These are phyloP conservation scores for Emericellopsis terricola DNA, from an alignment of 495 filamentous ascomycete genomes.

Conservation along the genomic window DNA sequence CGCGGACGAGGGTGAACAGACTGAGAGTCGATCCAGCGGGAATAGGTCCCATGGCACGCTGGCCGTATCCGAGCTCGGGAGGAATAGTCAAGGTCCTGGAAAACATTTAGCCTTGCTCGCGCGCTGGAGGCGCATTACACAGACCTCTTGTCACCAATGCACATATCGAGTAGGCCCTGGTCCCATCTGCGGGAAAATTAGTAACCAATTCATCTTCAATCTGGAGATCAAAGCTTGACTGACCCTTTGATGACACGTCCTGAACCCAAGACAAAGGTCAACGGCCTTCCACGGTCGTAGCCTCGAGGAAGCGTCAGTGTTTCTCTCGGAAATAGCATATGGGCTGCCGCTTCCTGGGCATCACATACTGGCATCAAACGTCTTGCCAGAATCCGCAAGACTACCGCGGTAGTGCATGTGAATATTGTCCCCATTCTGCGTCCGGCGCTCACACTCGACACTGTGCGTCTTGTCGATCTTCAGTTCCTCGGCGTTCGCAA, in stretches of 20 bases:
- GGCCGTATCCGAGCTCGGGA: conserved; percentile 71
- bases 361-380: conserved; percentile 38
- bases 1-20: conserved; percentile 13
- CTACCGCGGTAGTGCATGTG: conserved; percentile 79
- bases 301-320: conserved; percentile 18
- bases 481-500: conserved; percentile 37
- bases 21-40: conserved; percentile 58
- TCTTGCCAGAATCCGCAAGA: conserved; percentile 33
- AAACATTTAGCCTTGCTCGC: too few species aligned
- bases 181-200: conserved; percentile 46
- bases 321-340: conserved; percentile 1
- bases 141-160: conserved; percentile 73
- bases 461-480: conserved; percentile 57
- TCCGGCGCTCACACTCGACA: conserved; percentile 52
- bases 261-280: conserved; percentile 59
- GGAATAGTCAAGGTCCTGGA: conserved; percentile 66
- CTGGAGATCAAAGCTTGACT: conserved; percentile 6
- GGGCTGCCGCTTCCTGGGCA: too few species aligned
- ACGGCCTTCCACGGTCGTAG: conserved; percentile 58
- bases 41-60: conserved; percentile 57
- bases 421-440: conserved; percentile 59
- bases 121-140: too few species aligned
- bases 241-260: conserved; percentile 80
- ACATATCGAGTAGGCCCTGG: conserved; percentile 83
- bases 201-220: background rate